phyloP scores from a whole-genome alignment of 148 eudicot genomes.

The Rhododendron molle region DNA sequence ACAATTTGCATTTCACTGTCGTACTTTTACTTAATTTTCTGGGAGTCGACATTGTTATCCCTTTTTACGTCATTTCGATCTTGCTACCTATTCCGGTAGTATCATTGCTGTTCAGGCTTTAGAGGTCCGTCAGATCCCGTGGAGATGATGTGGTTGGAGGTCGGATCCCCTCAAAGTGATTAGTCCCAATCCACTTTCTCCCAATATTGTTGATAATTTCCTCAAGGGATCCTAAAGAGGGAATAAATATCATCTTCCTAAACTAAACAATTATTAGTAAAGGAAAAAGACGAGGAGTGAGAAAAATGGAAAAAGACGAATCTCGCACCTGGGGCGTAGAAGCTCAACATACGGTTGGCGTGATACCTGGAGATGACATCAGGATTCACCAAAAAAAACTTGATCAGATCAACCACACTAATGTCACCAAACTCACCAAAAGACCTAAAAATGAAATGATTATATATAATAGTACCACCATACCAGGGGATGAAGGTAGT shows the following conservation, averaged over 20 bases:
- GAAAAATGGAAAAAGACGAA: not conserved
- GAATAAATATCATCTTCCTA: not conserved
- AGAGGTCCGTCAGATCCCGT: not conserved
- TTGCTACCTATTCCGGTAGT: not conserved
- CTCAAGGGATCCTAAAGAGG: not conserved
- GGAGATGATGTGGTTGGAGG: not conserved
- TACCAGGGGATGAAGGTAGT: conserved; percentile 66
- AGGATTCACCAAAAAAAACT: not conserved
- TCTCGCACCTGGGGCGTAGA: conserved; percentile 83
- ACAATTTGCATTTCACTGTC: not conserved
- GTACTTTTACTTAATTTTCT: not conserved
- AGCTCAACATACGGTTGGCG: conserved; percentile 93
- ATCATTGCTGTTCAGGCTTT: not conserved
- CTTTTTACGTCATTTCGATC: not conserved
- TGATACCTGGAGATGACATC: conserved; percentile 53
- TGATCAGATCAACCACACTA: conserved; percentile 4
- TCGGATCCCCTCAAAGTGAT: not conserved
- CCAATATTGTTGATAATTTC: not conserved
- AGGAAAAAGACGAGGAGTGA: not conserved
- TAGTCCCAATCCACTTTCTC: not conserved
- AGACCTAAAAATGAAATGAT: not conserved
- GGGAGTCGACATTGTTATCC: not conserved
- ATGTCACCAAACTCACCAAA: not conserved
- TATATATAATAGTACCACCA: not conserved
- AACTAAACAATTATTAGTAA: not conserved